Base-by-base conservation (phyloP, 2,329 filamentous ascomycete species). In the Incumbomyces lentus region DNA sequence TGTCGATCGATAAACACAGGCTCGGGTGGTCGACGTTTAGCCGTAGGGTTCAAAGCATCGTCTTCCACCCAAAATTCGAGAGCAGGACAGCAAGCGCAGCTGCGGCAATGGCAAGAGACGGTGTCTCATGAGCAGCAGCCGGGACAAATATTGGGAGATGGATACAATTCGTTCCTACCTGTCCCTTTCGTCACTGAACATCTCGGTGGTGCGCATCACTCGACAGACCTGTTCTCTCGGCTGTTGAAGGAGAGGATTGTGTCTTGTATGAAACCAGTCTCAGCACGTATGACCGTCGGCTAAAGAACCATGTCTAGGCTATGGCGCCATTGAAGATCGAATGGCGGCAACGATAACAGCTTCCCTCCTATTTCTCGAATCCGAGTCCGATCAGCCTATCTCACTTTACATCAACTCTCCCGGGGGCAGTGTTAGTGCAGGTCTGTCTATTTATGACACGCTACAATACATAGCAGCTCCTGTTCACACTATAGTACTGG, bases 351-450 rank as follows among this genome's bases (percentile, higher is more conserved):
- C 84, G 35, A 87, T 96, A 53, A 90, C 96, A 22, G 87, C 92
- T 1, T 93, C 98, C 64, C 80, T 98, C 17, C 83, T 98, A 53
- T 98, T 89, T 77, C 87, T 98, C 65, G 93, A 98, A 73, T 92
- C 90, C 59, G 92, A 98, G 32, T 87, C 86, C 60, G 81, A 93
- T 47, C 95, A 95, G 64, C 85, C 88, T 11, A 96, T 98, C 55
- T 92, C 86, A 44, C 85, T 98, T 64, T 98, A 98, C 67, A 98
- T 98, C 65, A 95, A 98, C 70, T 94, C 86, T 0, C 90, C 90
- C 0, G 92, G 92, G 41, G 92, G 92, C 47, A 90, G 85, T 35
- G 89, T 98, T 34, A 90, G 84, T 51, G 90, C 92, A 1, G 78
- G 77, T 75, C 60, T 82, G 50, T 89, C 92, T 19, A 96, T 98